Evolutionary conservation across 352 stramenopile species (phyloP).

Genomic region (Thraustochytrium striatum): DNA sequence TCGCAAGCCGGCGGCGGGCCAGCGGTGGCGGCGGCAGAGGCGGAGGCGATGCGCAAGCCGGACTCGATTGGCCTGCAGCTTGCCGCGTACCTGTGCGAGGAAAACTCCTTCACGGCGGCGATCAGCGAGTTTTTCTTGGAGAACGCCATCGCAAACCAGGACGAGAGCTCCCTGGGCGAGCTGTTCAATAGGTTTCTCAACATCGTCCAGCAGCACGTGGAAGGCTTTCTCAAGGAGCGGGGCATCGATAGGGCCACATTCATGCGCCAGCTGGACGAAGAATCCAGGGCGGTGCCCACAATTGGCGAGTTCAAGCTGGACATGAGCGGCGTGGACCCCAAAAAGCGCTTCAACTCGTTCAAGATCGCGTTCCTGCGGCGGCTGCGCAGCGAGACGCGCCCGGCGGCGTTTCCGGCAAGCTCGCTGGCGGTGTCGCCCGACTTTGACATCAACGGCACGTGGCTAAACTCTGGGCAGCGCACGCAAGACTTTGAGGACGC

Average conservation of each 20-base stretch:
- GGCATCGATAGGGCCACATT: constrained; percentile 23
- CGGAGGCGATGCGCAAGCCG: not conserved
- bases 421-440: not conserved
- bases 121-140: constrained; percentile 28
- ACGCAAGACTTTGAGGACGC: not conserved
- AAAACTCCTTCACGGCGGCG: constrained; percentile 31
- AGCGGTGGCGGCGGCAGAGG: not conserved
- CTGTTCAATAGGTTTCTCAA: constrained; percentile 20
- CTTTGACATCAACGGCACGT: constrained; percentile 31
- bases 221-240: not conserved
- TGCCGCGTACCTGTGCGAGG: constrained; percentile 1
- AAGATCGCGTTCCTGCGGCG: constrained; percentile 22
- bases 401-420: constrained; percentile 15
- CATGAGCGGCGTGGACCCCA: constrained; percentile 2
- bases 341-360: constrained; percentile 7
- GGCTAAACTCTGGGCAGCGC: constrained; percentile 20
- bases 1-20: not conserved
- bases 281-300: not conserved
- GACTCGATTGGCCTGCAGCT: not conserved
- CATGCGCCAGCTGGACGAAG: constrained; percentile 6
- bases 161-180: not conserved
- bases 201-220: constrained; percentile 25
- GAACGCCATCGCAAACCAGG: constrained; percentile 1
- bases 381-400: constrained; percentile 29
- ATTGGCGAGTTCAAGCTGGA: constrained; percentile 15